Base-by-base conservation (phyloP, 805 yeast genomes). In the Teunomyces gatunensis region DNA sequence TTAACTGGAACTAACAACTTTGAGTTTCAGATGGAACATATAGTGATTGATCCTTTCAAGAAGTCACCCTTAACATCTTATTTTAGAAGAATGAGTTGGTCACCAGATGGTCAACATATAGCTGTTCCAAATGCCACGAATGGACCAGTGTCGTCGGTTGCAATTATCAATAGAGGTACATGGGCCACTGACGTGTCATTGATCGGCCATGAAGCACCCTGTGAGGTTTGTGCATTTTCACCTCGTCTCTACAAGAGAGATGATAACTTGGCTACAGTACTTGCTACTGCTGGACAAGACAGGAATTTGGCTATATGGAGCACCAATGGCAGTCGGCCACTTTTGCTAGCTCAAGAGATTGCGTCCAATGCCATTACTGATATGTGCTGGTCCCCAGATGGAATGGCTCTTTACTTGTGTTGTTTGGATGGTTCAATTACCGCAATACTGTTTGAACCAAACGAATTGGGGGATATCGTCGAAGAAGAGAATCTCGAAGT, bases 201-300 rank as follows among this genome's bases (percentile, higher is more conserved):
- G 40, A 53, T 87, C 43, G 96, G 96, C 1, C 95, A 87, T 60
- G 91, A 86, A 50, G 83, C 89, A 1, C 95, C 96, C 0, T 85
- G 90, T 55, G 96, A 87, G 60, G 94, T 87, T 11, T 85, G 85
- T 42, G 68, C 82, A 0, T 87, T 87, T 56, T 83, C 87, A 17
- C 94, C 96, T 0, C 69, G 87, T 46, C 58, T 87, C 25, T 87
- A 52, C 46, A 47, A 48, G 44, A 39, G 55, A 17, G 68, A 74
- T 10, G 64, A 50, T 30, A 63, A 64, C 52, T 69, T 77, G 45
- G 75, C 86, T 6, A 85, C 96, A 0, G 79, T 92, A 0, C 73
- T 92, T n/a, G 97, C 97, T 2, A 87, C 97, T 25, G 97, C 92
- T 11, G 98, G 98, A 9, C 98, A 92, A 66, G 99, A 92, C 65